Evolutionary conservation across 306 rosid species (phyloP), one percentile per base, ranked within the genome.

Genomic region (Boehmeria nivea): DNA sequence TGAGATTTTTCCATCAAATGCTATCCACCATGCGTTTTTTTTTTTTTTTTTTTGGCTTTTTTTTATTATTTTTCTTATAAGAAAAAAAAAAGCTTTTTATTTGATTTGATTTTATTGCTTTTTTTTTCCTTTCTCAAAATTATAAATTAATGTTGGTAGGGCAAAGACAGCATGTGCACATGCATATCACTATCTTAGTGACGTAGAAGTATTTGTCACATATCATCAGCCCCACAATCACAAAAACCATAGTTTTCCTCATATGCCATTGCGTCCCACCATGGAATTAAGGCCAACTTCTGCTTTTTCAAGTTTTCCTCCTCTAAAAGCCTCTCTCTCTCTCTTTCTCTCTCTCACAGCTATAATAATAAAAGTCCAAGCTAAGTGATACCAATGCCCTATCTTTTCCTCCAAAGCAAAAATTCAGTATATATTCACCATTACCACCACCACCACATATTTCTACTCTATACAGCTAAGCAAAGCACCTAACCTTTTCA

Each of bases 171-270:
- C 77, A 73, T 43, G 77, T 63, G 79, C 67, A 37, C 68, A 25
- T 79, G 72, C 67, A 28, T n/a, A n/a, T 79, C 75, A 71, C 69
- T 73, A 56, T 73, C 72, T 38, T 48, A 22, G 50, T 49, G 8
- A 25, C 42, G 71, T 36, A 51, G 57, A 59, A 31, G 59, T 53
- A 33, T 65, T 66, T 75, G 61, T 40, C 59, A 60, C 51, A 46
- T 22, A 37, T 26, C 50, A 38, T 22, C 42, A 37, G 48, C 57
- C 76, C 61, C 76, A 70, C 69, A 53, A 43, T 23, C 24, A 27
- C 48, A 11, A 51, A 38, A 51, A 44, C 50, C 73, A 26, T 47
- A 46, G 24, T 20, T 45, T 46, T 23, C 23, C 11, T 44, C n/a
- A 54, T 54, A 66, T 36, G 16, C 38, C 38, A 33, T 11, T 5